Conservation (phyloP, 2,329 filamentous ascomycete genomes). For the Chrysoporthe deuterocubensis region DNA sequence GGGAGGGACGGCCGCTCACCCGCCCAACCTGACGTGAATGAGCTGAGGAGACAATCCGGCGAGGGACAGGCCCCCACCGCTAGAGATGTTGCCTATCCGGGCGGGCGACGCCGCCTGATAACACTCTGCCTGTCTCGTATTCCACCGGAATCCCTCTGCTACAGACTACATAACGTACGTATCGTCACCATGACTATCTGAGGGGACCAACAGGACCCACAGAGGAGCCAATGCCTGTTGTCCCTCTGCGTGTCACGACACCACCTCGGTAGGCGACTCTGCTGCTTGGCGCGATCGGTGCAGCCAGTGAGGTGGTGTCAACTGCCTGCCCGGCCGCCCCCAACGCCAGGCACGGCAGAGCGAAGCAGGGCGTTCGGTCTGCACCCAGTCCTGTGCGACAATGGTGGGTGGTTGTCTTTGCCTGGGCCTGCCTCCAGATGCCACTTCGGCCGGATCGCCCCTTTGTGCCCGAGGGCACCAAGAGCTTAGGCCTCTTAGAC, state of each 20-base stretch:
- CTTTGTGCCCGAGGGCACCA: neutral
- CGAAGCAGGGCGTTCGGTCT: conserved; percentile 1
- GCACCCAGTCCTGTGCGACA: neutral
- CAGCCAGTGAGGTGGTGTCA: conserved; percentile 1
- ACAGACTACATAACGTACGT: neutral
- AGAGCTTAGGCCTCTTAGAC: neutral
- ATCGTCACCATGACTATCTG: neutral
- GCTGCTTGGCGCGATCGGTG: neutral
- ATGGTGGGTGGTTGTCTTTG: neutral
- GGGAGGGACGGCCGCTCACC: neutral
- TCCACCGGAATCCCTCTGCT: neutral
- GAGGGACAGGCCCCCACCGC: neutral
- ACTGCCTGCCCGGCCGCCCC: conserved; percentile 2
- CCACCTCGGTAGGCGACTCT: neutral
- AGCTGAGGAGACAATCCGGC: neutral
- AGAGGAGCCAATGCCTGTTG: neutral
- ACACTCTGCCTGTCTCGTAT: conserved; percentile 4
- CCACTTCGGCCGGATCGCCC: conserved; percentile 6
- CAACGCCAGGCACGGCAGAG: neutral
- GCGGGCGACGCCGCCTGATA: neutral
- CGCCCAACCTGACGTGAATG: conserved; percentile 2
- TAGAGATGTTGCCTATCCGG: conserved; percentile 13
- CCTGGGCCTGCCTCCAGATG: neutral
- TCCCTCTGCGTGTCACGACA: conserved; percentile 1
- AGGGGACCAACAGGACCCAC: neutral